Conservation (phyloP, 768 basidiomycete species). For the Coprinopsis cinerea region DNA sequence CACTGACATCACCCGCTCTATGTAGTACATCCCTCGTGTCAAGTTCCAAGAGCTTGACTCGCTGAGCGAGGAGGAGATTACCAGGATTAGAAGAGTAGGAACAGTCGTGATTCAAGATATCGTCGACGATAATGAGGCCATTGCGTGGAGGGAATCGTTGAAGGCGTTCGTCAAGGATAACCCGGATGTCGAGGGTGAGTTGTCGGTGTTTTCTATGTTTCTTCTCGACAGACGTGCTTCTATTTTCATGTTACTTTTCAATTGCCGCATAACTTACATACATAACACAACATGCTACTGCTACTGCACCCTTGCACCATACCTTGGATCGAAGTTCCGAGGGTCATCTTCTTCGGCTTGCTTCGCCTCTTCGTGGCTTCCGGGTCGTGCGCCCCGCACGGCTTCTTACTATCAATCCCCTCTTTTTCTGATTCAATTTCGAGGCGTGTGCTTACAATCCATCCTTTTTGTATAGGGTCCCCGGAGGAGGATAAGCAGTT, state of each 20-base stretch:
- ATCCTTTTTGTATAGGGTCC: conserved; percentile 32
- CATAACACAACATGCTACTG: too few species aligned
- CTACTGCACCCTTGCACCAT: too few species aligned
- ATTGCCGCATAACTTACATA: too few species aligned
- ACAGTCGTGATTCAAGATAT: conserved; percentile 58
- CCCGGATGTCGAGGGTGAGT: conserved; percentile 50
- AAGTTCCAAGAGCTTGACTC: conserved; percentile 47
- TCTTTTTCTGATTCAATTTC: conserved; percentile 47
- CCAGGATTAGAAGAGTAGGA: conserved; percentile 48
- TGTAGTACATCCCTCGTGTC: conserved; percentile 58
- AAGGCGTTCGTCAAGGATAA: conserved; percentile 53
- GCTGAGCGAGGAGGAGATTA: conserved; percentile 39
- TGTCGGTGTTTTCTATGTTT: neutral
- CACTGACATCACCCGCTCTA: too few species aligned
- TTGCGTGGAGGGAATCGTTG: conserved; percentile 51
- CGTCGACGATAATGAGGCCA: conserved; percentile 50
- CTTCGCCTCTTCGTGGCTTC: too few species aligned
- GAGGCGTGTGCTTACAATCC: neutral
- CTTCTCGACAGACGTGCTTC: neutral
- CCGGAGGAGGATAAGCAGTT: conserved; percentile 64
- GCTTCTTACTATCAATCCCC: too few species aligned
- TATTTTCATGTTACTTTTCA: too few species aligned
- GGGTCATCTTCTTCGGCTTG: too few species aligned
- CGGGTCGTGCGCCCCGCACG: too few species aligned
- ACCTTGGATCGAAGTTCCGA: too few species aligned